Conservation (phyloP, 2,329 filamentous ascomycete genomes). For the Fusarium sterilihyphosum region DNA sequence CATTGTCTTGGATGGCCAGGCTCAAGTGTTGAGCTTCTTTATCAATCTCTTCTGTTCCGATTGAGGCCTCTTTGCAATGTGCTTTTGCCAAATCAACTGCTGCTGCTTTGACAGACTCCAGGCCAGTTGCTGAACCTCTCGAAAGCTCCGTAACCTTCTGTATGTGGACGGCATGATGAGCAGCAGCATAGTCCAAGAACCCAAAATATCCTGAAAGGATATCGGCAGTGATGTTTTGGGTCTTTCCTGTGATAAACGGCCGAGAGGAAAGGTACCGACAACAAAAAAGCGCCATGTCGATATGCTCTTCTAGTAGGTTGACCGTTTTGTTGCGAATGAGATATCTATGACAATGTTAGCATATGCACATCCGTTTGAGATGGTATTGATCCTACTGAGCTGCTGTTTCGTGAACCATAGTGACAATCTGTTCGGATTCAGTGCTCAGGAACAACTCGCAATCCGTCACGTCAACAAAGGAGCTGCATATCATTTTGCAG, state of each 20-base stretch:
- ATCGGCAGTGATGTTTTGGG: rapidly evolving
- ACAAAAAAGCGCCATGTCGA: background rate
- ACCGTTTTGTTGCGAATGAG: rapidly evolving
- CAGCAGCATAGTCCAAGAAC: background rate
- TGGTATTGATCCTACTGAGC: background rate
- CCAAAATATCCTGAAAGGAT: background rate
- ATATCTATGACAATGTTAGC: rapidly evolving
- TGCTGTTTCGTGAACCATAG: background rate
- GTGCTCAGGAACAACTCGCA: rapidly evolving
- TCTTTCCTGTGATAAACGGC: rapidly evolving
- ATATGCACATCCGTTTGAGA: no score
- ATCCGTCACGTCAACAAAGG: rapidly evolving
- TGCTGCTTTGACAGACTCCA: rapidly evolving
- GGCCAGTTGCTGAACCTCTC: rapidly evolving
- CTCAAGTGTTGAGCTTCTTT: rapidly evolving
- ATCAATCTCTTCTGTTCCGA: rapidly evolving
- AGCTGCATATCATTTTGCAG: background rate
- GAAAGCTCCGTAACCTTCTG: rapidly evolving
- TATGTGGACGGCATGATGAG: background rate
- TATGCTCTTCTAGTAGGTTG: rapidly evolving
- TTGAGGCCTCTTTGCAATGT: rapidly evolving
- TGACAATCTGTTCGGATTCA: rapidly evolving
- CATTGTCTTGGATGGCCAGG: rapidly evolving
- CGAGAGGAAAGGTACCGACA: background rate
- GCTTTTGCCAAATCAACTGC: rapidly evolving